Conservation (phyloP, 1,139 yeast genomes). For the Zygosaccharomyces sapae region DNA sequence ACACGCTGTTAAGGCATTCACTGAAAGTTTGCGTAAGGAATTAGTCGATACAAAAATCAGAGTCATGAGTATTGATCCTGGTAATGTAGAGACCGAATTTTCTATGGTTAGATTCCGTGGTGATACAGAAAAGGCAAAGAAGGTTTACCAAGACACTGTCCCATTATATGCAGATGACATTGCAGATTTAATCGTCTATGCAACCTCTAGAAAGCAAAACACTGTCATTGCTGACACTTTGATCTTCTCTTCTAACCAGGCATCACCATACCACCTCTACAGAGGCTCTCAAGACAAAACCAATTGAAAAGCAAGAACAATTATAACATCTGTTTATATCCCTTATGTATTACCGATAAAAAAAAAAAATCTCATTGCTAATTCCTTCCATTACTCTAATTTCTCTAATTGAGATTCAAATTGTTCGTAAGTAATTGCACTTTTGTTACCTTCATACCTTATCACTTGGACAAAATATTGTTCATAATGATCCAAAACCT, state of each 20-base stretch:
- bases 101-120: conserved; percentile 73
- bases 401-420: conserved; percentile 17
- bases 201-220: conserved; percentile 64
- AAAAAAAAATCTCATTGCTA: background rate
- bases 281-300: conserved; percentile 18
- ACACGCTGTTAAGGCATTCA: conserved; percentile 73
- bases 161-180: conserved; percentile 76
- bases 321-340: background rate
- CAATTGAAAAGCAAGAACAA: background rate
- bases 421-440: conserved; percentile 25
- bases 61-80: conserved; percentile 82
- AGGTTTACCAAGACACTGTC: conserved; percentile 65
- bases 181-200: conserved; percentile 75
- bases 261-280: conserved; percentile 62
- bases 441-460: conserved; percentile 33
- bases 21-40: conserved; percentile 74
- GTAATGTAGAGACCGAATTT: conserved; percentile 85
- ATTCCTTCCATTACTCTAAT: conserved; percentile 3
- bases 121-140: conserved; percentile 62
- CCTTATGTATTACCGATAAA: conserved; percentile 1
- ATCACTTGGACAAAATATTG: conserved; percentile 32
- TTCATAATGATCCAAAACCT: conserved; percentile 26
- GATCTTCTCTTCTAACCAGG: conserved; percentile 76
- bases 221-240: conserved; percentile 76
- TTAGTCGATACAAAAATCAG: conserved; percentile 67